A percentile compares a stretch with the other conserved stretches of the same genome.
Evolutionary conservation across 202 grass and related monocot species (phyloP).

Genomic region (Panicum hallii): DNA sequence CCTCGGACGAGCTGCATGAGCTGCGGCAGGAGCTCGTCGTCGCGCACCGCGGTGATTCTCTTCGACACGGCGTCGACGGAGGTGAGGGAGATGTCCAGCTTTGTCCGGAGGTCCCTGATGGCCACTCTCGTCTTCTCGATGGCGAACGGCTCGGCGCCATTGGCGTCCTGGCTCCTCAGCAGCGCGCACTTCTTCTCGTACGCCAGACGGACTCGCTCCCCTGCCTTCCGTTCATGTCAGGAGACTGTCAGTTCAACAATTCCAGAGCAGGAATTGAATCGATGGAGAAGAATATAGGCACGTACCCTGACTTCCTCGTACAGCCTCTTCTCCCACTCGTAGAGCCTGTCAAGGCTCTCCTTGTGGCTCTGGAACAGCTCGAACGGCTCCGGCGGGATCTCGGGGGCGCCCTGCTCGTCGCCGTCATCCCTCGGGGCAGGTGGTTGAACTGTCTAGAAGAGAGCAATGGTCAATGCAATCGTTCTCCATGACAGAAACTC

Average conservation of each 20-base stretch:
- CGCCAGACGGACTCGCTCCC: constrained; percentile 59
- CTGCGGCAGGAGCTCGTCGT: constrained; percentile 77
- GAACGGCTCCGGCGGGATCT: constrained; percentile 63
- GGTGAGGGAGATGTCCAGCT: constrained; percentile 73
- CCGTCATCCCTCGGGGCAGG: constrained; percentile 40
- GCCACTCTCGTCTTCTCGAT: constrained; percentile 75
- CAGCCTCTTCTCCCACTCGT: constrained; percentile 88
- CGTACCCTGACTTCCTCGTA: constrained; percentile 88
- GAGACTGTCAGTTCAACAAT: background rate
- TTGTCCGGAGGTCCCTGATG: constrained; percentile 80
- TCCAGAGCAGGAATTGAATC: background rate
- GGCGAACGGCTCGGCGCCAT: constrained; percentile 71
- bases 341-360: constrained; percentile 81
- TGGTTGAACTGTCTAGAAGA: constrained; percentile 52
- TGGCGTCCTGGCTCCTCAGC: constrained; percentile 77
- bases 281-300: background rate
- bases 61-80: constrained; percentile 68
- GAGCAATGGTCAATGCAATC: constrained; percentile 28
- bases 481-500: background rate
- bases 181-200: constrained; percentile 90
- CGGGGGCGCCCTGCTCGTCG: constrained; percentile 47
- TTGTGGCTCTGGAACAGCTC: constrained; percentile 82
- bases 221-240: constrained; percentile 51
- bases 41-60: constrained; percentile 64
- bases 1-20: constrained; percentile 66